A percentile compares a stretch with the other conserved stretches of the same genome.
phyloP scores from a whole-genome alignment of 495 filamentous ascomycete genomes.

The Penicillium longicatenatum region DNA sequence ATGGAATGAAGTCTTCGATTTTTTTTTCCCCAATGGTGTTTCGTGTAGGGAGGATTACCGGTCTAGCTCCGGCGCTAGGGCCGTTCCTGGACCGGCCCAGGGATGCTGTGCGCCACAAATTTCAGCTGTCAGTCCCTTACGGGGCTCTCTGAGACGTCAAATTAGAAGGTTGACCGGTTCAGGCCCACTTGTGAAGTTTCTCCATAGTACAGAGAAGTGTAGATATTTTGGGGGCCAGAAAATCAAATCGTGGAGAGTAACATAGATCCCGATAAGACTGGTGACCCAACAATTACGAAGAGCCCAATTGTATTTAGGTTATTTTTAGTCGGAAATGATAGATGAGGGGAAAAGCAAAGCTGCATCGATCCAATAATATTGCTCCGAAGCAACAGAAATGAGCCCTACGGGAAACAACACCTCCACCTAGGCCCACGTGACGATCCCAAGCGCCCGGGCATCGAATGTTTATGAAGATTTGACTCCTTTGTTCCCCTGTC shows the following conservation, averaged over 20 bases:
- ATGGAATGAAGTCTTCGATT: not conserved
- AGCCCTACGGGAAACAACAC: not conserved
- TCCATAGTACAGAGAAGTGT: not conserved
- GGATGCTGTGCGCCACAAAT: not conserved
- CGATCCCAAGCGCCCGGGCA: slow-evolving; percentile 5
- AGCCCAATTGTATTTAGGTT: not conserved
- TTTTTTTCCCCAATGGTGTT: not conserved
- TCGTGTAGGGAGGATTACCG: not conserved
- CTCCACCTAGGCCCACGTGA: slow-evolving; percentile 21
- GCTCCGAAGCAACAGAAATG: not conserved
- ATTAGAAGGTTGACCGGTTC: not conserved
- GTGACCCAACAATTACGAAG: no score
- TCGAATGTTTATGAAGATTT: slow-evolving; percentile 13
- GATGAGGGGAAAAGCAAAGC: not conserved
- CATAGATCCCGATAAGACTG: no score
- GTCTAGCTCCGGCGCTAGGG: not conserved
- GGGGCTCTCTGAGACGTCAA: not conserved
- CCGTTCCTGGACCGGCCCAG: not conserved
- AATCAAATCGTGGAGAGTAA: no score
- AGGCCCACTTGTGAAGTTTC: not conserved
- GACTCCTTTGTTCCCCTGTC: not conserved
- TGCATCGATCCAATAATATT: not conserved
- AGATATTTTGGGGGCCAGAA: no score
- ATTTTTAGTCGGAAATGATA: not conserved
- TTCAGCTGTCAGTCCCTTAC: not conserved